phyloP scores from a whole-genome alignment of 2,329 filamentous ascomycete genomes.

The Xylariaceae sp. region DNA sequence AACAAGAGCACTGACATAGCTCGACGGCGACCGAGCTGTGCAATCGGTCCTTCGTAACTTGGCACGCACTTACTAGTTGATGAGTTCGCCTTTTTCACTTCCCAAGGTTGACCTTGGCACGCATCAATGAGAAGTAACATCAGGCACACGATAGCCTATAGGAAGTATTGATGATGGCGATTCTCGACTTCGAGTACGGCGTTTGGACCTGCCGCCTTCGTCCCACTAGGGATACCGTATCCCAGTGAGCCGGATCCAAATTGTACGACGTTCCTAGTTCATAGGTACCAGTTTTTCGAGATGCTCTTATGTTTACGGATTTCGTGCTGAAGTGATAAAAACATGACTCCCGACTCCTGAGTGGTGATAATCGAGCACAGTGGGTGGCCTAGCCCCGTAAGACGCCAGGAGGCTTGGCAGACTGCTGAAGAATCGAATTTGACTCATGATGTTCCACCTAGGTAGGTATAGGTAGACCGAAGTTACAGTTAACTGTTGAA shows the following conservation, averaged over 20 bases:
- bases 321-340: no score
- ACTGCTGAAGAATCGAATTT: not conserved
- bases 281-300: no score
- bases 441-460: not conserved
- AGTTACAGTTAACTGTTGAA: no score
- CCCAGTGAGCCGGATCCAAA: no score
- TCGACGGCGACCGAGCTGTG: not conserved
- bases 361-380: no score
- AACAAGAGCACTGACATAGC: not conserved
- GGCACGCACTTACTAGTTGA: not conserved
- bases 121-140: conserved; percentile 12
- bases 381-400: no score
- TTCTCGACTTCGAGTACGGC: conserved; percentile 1
- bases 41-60: not conserved
- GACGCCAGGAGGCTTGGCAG: not conserved
- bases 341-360: no score
- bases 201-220: not conserved
- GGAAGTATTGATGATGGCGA: conserved; percentile 13
- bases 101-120: not conserved
- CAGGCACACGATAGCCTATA: conserved; percentile 8
- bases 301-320: no score
- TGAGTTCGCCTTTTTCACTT: conserved; percentile 2
- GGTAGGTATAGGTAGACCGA: no score
- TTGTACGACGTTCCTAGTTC: no score
- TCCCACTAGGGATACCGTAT: no score